Percentiles rank a stretch among this genome's conserved stretches.
Evolutionary conservation across 108 stramenopile species (phyloP).

Genomic region (Mediolabrus comicus): DNA sequence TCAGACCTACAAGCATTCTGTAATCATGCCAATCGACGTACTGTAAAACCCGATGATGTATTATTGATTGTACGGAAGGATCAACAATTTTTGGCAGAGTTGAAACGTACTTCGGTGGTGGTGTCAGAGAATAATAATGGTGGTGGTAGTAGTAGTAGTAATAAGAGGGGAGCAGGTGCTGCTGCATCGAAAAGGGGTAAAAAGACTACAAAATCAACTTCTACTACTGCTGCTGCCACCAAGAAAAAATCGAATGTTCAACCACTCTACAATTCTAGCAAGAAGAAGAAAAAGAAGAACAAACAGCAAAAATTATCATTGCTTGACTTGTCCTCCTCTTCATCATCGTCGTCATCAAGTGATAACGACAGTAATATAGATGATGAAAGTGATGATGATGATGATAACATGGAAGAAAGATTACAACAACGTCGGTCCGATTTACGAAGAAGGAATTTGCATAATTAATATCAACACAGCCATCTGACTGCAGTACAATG

Average conservation of each 20-base stretch:
- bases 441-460: not conserved
- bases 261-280: not conserved
- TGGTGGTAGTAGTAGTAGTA: too few relatives aligned
- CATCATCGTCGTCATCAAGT: not conserved
- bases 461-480: too few relatives aligned
- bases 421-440: not conserved
- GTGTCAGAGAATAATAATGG: too few relatives aligned
- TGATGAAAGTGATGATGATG: not conserved
- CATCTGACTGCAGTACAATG: not conserved
- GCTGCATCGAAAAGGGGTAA: not conserved
- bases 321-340: not conserved
- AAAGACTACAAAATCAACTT: not conserved
- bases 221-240: not conserved
- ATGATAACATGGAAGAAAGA: not conserved
- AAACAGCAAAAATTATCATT: not conserved
- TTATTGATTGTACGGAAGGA: slow-evolving; percentile 42
- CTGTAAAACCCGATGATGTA: slow-evolving; percentile 50
- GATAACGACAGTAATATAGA: not conserved
- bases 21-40: slow-evolving; percentile 46
- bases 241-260: not conserved
- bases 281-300: not conserved
- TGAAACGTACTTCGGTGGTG: slow-evolving; percentile 6
- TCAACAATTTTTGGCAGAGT: slow-evolving; percentile 14
- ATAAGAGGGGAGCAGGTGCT: not conserved
- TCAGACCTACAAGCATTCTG: slow-evolving; percentile 59